phyloP scores from a whole-genome alignment of 306 rosid genomes.

The Fragaria nilgerrensis region DNA sequence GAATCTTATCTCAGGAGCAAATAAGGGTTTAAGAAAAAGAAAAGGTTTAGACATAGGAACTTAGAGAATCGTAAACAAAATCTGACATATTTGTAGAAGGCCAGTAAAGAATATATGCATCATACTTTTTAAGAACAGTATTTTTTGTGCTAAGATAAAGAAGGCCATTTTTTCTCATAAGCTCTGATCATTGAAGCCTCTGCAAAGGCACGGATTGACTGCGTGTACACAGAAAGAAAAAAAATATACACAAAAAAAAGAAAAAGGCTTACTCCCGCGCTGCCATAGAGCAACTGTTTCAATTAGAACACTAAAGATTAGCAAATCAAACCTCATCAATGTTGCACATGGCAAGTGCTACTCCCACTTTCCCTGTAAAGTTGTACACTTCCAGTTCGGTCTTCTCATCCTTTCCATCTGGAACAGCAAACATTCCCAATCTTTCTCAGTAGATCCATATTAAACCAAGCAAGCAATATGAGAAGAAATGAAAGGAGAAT shows the following conservation, averaged over 20 bases:
- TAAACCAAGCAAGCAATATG: not conserved
- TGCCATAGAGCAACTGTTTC: conserved; percentile 16
- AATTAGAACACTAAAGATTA: conserved; percentile 17
- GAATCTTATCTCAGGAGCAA: conserved; percentile 57
- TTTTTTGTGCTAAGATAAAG: conserved; percentile 98
- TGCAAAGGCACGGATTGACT: conserved; percentile 92
- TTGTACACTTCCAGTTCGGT: conserved; percentile 78
- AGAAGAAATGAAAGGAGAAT: not conserved
- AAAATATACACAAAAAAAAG: not conserved
- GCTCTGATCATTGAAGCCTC: conserved; percentile 91
- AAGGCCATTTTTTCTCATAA: conserved; percentile 89
- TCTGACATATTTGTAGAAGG: not conserved
- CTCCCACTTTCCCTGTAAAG: conserved; percentile 91
- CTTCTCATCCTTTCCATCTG: conserved; percentile 59
- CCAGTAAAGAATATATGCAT: conserved; percentile 43
- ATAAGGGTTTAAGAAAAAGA: no score
- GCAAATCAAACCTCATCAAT: conserved; percentile 80
- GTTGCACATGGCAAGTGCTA: conserved; percentile 86
- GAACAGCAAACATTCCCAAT: conserved; percentile 45
- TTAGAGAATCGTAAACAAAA: no score
- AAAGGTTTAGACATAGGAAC: no score
- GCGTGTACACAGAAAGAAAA: conserved; percentile 1
- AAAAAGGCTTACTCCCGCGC: conserved; percentile 14
- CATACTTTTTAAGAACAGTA: conserved; percentile 95
- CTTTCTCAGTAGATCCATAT: conserved; percentile 3